Evolutionary conservation across 179 eudicot genomes (phyloP).

Genomic region (Beta lomatogona): DNA sequence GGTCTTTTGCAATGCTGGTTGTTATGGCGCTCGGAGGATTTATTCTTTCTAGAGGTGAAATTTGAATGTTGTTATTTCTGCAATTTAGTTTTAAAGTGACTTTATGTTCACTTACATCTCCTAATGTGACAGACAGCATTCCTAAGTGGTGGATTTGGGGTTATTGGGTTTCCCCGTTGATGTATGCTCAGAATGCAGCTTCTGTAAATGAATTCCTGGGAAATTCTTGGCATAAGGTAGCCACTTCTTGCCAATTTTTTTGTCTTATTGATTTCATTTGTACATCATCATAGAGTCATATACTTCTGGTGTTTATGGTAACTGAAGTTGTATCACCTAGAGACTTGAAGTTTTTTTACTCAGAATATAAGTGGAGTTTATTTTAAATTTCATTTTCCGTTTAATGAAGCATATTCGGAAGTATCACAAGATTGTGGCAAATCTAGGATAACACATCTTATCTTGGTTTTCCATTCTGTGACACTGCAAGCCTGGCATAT

Average conservation of each 20-base stretch:
- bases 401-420: neutral
- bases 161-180: constrained; percentile 94
- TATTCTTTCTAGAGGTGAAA: constrained; percentile 66
- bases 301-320: neutral
- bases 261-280: neutral
- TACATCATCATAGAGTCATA: neutral
- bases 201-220: constrained; percentile 91
- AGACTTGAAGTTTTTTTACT: neutral
- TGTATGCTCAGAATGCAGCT: constrained; percentile 98
- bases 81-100: neutral
- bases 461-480: neutral
- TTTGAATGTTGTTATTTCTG: constrained; percentile 3
- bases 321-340: neutral
- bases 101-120: constrained; percentile 16
- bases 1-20: constrained; percentile 77
- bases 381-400: neutral
- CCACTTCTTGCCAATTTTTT: neutral
- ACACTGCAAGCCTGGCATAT: neutral
- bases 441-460: neutral
- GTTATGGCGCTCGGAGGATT: constrained; percentile 91
- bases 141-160: constrained; percentile 96
- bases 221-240: constrained; percentile 85
- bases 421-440: neutral
- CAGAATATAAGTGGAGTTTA: neutral
- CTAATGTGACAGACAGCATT: constrained; percentile 60